phyloP scores from a whole-genome alignment of 768 basidiomycete species.

The Steccherinum ochraceum region DNA sequence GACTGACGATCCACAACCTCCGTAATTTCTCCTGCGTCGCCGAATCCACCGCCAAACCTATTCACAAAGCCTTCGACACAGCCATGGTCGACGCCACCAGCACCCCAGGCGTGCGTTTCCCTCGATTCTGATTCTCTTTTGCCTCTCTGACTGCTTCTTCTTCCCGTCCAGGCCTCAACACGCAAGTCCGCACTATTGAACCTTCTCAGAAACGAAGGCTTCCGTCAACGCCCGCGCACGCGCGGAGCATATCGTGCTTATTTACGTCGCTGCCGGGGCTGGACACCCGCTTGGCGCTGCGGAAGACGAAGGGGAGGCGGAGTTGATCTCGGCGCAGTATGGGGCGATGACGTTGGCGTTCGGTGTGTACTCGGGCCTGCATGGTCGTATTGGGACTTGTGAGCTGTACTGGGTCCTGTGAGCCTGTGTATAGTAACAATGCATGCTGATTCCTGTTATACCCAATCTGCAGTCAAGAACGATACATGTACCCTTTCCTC shows the following conservation, averaged over 20 bases:
- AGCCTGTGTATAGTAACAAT: no score
- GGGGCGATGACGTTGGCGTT: no score
- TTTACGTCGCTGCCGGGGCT: constrained; percentile 74
- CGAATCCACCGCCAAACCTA: constrained; percentile 39
- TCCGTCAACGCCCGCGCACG: constrained; percentile 66
- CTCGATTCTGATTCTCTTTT: not conserved
- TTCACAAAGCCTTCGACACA: constrained; percentile 50
- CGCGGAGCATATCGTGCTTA: constrained; percentile 75
- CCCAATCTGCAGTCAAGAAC: no score
- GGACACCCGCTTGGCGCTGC: no score
- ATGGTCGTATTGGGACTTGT: no score
- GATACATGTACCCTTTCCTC: no score
- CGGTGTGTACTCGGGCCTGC: no score
- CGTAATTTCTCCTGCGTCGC: constrained; percentile 44
- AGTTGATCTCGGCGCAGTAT: no score
- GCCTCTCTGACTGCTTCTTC: not conserved
- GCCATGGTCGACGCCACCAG: constrained; percentile 53
- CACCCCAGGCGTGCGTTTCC: constrained; percentile 39
- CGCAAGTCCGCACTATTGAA: constrained; percentile 50
- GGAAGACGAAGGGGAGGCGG: no score
- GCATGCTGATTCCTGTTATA: no score
- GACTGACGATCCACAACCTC: constrained; percentile 64
- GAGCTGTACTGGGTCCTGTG: no score
- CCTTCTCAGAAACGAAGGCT: constrained; percentile 53
- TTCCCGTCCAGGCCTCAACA: constrained; percentile 37